Percentiles rank a stretch among this genome's conserved stretches.
phyloP scores from a whole-genome alignment of 2,329 filamentous ascomycete species.

The Fonsecaea multimorphosa region DNA sequence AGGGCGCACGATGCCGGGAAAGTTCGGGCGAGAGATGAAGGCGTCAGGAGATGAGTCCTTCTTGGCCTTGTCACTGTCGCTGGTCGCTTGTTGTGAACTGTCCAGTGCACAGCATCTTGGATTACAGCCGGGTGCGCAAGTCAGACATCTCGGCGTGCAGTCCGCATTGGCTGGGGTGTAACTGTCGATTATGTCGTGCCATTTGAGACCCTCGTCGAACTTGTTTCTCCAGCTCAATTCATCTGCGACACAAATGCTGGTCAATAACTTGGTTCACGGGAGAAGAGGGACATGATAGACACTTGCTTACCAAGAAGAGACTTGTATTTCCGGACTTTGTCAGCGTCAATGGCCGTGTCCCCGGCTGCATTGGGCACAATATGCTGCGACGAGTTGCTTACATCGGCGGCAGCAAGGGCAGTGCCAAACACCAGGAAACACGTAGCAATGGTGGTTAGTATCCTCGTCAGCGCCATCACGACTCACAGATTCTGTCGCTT shows the following conservation, averaged over 20 bases:
- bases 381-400: slow-evolving; percentile 20
- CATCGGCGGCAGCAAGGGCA: slow-evolving; percentile 12
- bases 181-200: slow-evolving; percentile 27
- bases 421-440: slow-evolving; percentile 7
- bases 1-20: slow-evolving; percentile 2
- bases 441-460: slow-evolving; percentile 10
- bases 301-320: slow-evolving; percentile 18
- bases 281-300: neutral
- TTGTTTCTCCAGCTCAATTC: neutral
- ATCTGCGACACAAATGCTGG: neutral
- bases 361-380: slow-evolving; percentile 19
- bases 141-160: slow-evolving; percentile 20
- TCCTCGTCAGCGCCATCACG: slow-evolving; percentile 9
- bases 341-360: slow-evolving; percentile 5
- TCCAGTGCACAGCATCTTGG: slow-evolving; percentile 22
- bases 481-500: neutral
- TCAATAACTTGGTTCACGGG: neutral
- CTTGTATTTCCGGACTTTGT: slow-evolving; percentile 24
- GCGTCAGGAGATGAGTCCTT: neutral
- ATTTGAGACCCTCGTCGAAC: slow-evolving; percentile 25
- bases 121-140: slow-evolving; percentile 28
- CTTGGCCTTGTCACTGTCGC: neutral
- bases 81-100: neutral
- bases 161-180: slow-evolving; percentile 1
- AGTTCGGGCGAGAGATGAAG: neutral